A percentile compares a stretch with the other conserved stretches of the same genome.
These are phyloP conservation scores for Cucumis hystrix DNA, from an alignment of 306 rosid species.

Conservation along the genomic window DNA sequence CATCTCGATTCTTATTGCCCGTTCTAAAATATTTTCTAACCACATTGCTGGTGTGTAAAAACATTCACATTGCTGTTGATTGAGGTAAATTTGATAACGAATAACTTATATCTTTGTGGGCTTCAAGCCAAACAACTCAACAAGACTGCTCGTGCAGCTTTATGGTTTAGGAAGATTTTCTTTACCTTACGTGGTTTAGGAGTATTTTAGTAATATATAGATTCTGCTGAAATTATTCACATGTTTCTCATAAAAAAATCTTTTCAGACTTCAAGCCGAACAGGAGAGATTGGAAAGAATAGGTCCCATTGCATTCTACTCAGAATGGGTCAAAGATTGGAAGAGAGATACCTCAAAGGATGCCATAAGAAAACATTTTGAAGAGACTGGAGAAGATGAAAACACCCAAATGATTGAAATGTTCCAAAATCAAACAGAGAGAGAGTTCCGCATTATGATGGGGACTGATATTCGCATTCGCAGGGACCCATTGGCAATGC, in stretches of 20 bases:
- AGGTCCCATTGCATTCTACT: slow-evolving; percentile 73
- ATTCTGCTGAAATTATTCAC: not conserved
- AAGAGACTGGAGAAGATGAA: slow-evolving; percentile 93
- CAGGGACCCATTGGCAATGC: slow-evolving; percentile 95
- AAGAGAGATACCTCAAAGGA: slow-evolving; percentile 67
- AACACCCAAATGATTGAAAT: slow-evolving; percentile 66
- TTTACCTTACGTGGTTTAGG: not conserved
- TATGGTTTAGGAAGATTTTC: not conserved
- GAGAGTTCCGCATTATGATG: slow-evolving; percentile 95
- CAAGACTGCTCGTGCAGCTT: not conserved
- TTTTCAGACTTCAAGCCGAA: slow-evolving; percentile 77
- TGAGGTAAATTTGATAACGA: not conserved
- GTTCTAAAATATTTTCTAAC: not conserved
- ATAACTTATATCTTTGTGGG: not conserved
- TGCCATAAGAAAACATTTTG: slow-evolving; percentile 81
- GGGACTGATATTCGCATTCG: slow-evolving; percentile 81
- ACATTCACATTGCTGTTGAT: not conserved
- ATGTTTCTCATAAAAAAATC: not conserved
- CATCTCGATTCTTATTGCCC: not conserved
- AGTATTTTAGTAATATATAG: not conserved
- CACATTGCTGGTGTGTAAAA: not conserved
- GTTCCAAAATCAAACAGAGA: slow-evolving; percentile 72
- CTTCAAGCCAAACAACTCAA: not conserved
- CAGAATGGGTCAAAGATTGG: slow-evolving; percentile 97
- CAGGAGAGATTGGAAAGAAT: slow-evolving; percentile 45